phyloP scores from a whole-genome alignment of 176 grass and related monocot genomes.

The Secale cereale region DNA sequence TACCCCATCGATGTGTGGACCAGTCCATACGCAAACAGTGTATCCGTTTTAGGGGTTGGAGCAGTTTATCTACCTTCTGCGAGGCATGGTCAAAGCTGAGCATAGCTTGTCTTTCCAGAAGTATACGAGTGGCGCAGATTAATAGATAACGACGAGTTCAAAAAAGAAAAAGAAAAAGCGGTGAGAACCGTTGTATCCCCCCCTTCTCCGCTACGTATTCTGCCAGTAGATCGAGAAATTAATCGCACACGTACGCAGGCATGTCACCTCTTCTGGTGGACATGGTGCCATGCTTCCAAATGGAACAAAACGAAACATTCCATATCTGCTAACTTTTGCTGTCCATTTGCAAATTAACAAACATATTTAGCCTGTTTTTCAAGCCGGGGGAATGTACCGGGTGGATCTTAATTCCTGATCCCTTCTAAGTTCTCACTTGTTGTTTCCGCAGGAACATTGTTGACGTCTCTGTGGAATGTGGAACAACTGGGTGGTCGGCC shows the following conservation, averaged over 20 bases:
- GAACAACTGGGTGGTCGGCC: background rate
- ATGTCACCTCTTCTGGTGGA: background rate
- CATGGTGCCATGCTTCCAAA: conserved; percentile 1
- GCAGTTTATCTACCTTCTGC: too few species aligned
- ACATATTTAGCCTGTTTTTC: background rate
- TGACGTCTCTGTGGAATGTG: background rate
- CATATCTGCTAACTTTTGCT: background rate
- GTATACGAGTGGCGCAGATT: background rate
- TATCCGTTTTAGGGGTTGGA: too few species aligned
- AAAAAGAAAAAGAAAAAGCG: too few species aligned
- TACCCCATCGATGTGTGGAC: too few species aligned
- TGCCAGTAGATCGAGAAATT: background rate
- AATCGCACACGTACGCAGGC: background rate
- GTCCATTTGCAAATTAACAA: background rate
- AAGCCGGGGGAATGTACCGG: conserved; percentile 8
- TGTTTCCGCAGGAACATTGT: conserved; percentile 30
- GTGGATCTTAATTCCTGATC: background rate
- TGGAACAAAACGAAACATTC: background rate
- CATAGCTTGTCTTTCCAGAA: background rate
- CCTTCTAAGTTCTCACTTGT: conserved; percentile 15
- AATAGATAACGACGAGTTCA: too few species aligned
- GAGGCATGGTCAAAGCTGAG: background rate
- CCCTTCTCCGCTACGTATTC: background rate
- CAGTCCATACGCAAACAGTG: too few species aligned
- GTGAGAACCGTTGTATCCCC: too few species aligned